These are phyloP conservation scores for Carex myosuroides DNA, from an alignment of 176 grass and related monocot genomes.

Conservation along the genomic window DNA sequence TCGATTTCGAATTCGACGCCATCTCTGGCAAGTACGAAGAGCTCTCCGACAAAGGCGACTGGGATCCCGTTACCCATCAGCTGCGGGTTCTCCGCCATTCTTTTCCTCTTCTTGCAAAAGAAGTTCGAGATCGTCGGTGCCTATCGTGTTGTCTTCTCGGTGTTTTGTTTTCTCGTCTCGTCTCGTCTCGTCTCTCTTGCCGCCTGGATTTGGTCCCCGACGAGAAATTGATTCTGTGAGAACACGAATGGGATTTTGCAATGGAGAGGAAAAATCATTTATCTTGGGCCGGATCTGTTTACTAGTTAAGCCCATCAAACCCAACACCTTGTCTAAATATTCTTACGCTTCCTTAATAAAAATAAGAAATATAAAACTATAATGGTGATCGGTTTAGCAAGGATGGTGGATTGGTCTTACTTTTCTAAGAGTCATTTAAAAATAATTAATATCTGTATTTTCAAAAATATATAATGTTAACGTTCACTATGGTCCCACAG, in stretches of 20 bases:
- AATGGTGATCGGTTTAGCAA: no score
- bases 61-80: conserved; percentile 86
- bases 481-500: no score
- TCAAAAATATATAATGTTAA: no score
- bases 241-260: neutral
- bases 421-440: no score
- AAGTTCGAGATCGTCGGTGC: neutral
- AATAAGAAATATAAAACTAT: no score
- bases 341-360: no score
- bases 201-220: neutral
- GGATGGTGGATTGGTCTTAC: no score
- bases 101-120: neutral
- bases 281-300: neutral
- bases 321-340: neutral
- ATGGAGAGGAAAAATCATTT: neutral
- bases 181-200: neutral
- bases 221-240: neutral
- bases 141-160: neutral
- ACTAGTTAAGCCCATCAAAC: neutral
- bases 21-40: conserved; percentile 86
- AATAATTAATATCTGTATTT: no score
- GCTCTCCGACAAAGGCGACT: conserved; percentile 80
- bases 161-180: neutral
- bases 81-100: conserved; percentile 92
- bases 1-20: conserved; percentile 97